phyloP scores from a whole-genome alignment of 495 filamentous ascomycete species.

The Chaetomium tenue region DNA sequence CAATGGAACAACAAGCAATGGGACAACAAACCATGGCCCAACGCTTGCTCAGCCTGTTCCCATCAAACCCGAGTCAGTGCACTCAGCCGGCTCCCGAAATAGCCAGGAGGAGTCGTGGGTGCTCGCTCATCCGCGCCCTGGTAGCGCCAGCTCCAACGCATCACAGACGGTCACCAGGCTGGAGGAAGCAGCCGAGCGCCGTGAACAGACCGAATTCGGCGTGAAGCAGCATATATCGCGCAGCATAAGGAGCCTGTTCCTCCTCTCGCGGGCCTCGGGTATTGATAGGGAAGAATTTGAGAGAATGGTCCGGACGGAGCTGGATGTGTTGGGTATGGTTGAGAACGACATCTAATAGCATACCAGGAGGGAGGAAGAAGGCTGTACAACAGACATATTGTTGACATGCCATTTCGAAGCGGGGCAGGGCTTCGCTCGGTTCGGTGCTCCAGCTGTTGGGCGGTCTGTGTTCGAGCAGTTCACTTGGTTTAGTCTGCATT shows the following conservation, averaged over 20 bases:
- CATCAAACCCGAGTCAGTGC: constrained; percentile 36
- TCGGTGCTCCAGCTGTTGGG: constrained; percentile 12
- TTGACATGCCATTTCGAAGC: constrained; percentile 7
- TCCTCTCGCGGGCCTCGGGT: constrained; percentile 73
- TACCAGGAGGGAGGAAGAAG: not conserved
- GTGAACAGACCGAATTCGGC: constrained; percentile 69
- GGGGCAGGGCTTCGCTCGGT: not conserved
- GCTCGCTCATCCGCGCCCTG: constrained; percentile 49
- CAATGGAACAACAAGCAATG: constrained; percentile 15
- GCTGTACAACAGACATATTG: constrained; percentile 2
- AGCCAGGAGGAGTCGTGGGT: constrained; percentile 31
- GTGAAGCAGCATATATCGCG: constrained; percentile 87
- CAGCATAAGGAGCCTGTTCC: constrained; percentile 83
- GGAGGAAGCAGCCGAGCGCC: constrained; percentile 61
- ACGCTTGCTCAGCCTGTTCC: not conserved
- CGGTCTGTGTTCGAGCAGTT: constrained; percentile 4
- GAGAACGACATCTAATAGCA: constrained; percentile 55
- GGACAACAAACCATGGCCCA: not conserved
- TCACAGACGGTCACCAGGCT: constrained; percentile 62
- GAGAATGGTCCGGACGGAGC: constrained; percentile 71
- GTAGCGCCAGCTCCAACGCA: constrained; percentile 49
- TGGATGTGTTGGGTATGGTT: constrained; percentile 72
- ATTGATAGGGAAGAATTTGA: constrained; percentile 85
- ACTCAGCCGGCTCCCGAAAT: constrained; percentile 30
- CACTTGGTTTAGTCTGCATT: constrained; percentile 12